Conservation (phyloP, 371 early-diverging fungal genomes). For the Capillidium rhysosporum region DNA sequence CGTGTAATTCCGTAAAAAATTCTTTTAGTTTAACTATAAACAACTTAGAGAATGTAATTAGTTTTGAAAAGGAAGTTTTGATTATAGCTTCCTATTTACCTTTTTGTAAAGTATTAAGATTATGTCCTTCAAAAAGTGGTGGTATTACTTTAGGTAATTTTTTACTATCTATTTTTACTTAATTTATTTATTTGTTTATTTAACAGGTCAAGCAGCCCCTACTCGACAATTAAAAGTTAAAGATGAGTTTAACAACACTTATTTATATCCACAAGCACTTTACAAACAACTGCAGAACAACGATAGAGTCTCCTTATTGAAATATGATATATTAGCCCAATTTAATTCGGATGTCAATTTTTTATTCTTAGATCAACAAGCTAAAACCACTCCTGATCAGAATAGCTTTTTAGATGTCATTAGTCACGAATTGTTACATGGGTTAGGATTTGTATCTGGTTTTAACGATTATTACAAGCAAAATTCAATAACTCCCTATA, state of each 20-base stretch:
- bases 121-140: neutral
- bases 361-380: constrained; percentile 16
- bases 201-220: constrained; percentile 17
- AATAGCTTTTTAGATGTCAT: constrained; percentile 18
- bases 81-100: neutral
- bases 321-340: constrained; percentile 30
- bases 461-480: constrained; percentile 12
- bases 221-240: constrained; percentile 20
- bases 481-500: neutral
- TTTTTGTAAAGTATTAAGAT: neutral
- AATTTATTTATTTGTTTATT: neutral
- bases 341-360: constrained; percentile 33
- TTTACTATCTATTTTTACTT: too few relatives aligned
- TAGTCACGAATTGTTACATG: constrained; percentile 38
- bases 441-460: constrained; percentile 30
- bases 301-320: constrained; percentile 12
- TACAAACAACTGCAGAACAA: constrained; percentile 25
- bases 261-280: constrained; percentile 42
- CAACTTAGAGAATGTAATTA: neutral
- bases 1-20: neutral
- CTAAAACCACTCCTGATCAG: neutral
- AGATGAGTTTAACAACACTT: constrained; percentile 18
- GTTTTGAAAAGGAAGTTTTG: neutral
- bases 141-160: too few relatives aligned
- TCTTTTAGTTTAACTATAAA: neutral